These are phyloP conservation scores for Penicillium flavigenum DNA, from an alignment of 495 filamentous ascomycete genomes.

Conservation along the genomic window DNA sequence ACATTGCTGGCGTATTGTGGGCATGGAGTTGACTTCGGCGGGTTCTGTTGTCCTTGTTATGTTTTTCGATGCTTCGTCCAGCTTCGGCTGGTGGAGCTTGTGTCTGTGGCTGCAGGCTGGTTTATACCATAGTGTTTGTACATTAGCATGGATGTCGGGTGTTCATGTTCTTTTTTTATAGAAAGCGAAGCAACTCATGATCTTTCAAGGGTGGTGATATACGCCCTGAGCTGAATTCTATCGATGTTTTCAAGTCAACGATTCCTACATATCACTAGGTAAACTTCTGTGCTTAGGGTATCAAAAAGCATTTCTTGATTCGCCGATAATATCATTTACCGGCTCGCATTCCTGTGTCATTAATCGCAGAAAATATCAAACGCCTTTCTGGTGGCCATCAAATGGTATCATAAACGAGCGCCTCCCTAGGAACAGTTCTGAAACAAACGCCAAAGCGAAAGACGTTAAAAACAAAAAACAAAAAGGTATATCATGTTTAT, in stretches of 20 bases:
- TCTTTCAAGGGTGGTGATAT: slow-evolving; percentile 2
- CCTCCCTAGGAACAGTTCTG: slow-evolving; percentile 12
- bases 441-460: slow-evolving; percentile 10
- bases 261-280: not conserved
- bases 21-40: slow-evolving; percentile 16
- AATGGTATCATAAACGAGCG: slow-evolving; percentile 36
- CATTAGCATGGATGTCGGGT: slow-evolving; percentile 27
- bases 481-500: slow-evolving; percentile 11
- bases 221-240: not conserved
- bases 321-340: not conserved
- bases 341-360: not conserved
- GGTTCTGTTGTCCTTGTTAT: slow-evolving; percentile 11
- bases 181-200: slow-evolving; percentile 9
- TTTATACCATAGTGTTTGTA: slow-evolving; percentile 28
- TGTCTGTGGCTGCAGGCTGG: slow-evolving; percentile 1
- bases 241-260: not conserved
- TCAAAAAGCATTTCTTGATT: not conserved
- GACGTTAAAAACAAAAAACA: slow-evolving; percentile 8
- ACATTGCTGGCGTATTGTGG: slow-evolving; percentile 17
- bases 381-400: slow-evolving; percentile 25
- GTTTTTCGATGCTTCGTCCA: not conserved
- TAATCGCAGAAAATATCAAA: slow-evolving; percentile 12
- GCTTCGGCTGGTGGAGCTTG: slow-evolving; percentile 5
- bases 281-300: not conserved
- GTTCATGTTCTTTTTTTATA: slow-evolving; percentile 16